Percentiles rank a stretch among this genome's conserved stretches.
These are phyloP conservation scores for Trichophyton mentagrophytes DNA, from an alignment of 2,329 filamentous ascomycete genomes.

Conservation along the genomic window DNA sequence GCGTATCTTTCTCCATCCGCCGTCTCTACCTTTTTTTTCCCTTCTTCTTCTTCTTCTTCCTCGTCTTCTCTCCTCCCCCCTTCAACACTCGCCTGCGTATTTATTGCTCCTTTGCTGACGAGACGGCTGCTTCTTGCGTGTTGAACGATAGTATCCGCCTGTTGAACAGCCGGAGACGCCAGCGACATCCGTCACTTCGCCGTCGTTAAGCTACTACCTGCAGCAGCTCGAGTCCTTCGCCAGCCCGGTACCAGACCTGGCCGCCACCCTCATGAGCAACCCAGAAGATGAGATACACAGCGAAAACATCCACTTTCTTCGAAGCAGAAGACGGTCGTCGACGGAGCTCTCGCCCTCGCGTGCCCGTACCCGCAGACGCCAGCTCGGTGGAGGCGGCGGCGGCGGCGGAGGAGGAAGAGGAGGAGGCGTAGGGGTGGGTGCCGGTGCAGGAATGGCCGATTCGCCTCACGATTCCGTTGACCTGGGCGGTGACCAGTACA, in stretches of 20 bases:
- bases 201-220: constrained; percentile 30
- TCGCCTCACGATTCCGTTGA: background rate
- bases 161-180: constrained; percentile 5
- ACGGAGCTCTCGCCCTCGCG: constrained; percentile 2
- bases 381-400: background rate
- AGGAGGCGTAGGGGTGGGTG: background rate
- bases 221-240: constrained; percentile 36
- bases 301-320: constrained; percentile 41
- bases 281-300: constrained; percentile 35
- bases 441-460: background rate
- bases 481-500: background rate
- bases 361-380: constrained; percentile 1
- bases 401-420: background rate
- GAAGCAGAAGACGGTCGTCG: constrained; percentile 24
- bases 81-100: background rate
- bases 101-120: background rate
- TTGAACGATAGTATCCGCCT: background rate
- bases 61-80: background rate
- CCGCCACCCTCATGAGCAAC: constrained; percentile 37
- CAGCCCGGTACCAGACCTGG: constrained; percentile 39
- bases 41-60: background rate
- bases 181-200: constrained; percentile 12
- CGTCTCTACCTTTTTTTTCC: too few species aligned
- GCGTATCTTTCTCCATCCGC: too few species aligned
- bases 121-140: background rate